Conservation (phyloP, 2,329 filamentous ascomycete species). For the Stagonosporopsis vannaccii region DNA sequence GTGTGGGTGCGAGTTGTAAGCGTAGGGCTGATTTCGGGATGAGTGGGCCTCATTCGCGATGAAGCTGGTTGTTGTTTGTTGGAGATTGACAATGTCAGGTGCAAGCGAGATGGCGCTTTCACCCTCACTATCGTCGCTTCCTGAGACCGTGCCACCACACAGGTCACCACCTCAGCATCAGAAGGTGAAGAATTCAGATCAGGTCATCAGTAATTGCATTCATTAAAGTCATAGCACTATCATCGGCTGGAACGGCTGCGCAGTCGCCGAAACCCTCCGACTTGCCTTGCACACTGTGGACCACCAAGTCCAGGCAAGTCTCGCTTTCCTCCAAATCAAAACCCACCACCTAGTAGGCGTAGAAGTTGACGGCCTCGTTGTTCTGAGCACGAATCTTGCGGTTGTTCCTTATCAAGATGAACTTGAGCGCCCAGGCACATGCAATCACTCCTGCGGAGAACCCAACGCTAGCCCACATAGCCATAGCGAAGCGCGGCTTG, state of each 20-base stretch:
- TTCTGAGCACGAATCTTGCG: conserved; percentile 27
- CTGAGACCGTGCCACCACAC: neutral
- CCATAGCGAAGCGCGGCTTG: conserved; percentile 22
- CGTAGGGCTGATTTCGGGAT: too few relatives aligned
- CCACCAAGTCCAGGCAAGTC: neutral
- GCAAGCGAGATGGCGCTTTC: conserved; percentile 6
- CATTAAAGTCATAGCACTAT: neutral
- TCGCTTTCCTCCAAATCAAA: neutral
- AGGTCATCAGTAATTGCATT: neutral
- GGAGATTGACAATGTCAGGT: neutral
- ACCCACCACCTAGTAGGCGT: conserved; percentile 24
- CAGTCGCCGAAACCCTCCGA: neutral
- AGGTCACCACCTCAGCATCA: neutral
- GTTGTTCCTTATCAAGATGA: conserved; percentile 28
- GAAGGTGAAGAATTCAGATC: neutral
- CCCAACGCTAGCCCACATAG: conserved; percentile 23
- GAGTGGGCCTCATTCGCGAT: neutral
- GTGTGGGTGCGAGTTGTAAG: neutral
- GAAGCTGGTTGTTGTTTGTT: neutral
- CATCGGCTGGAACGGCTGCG: neutral
- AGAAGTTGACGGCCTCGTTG: conserved; percentile 29
- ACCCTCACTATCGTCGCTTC: neutral
- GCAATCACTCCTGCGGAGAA: conserved; percentile 21
- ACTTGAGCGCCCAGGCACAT: conserved; percentile 26
- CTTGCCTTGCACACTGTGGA: neutral